Evolutionary conservation across 1,284 basidiomycete species (phyloP), one percentile per base, ranked within the genome.

Genomic region (Phylloboletellus chloephorus): DNA sequence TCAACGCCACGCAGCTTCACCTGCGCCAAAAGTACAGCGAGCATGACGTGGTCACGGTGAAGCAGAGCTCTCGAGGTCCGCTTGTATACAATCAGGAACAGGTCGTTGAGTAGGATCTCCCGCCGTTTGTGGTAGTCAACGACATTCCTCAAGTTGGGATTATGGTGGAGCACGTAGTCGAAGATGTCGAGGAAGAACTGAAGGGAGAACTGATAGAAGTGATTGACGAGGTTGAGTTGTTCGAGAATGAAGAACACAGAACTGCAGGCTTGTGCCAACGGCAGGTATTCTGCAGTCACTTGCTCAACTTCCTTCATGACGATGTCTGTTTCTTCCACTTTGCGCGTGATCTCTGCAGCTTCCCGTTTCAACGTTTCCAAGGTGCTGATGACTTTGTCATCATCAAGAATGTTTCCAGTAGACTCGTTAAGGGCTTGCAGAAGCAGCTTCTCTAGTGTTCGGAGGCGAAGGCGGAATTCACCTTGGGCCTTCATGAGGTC

Each of bases 191-290:
- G 79, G 84, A 98, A 99, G 74, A 96, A 98, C 30, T 78, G 83
- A 38, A 99, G 76, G 1, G 95, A 98, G 73, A 98, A 99, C 63
- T 98, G 92, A 63, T 99, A 99, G 71, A 98, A 98, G 67, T 98
- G 95, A 58, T 96, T 92, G 67, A 98, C 80, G 39, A 88, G 74
- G 56, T 92, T 86, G 37, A 98, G 76, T 58, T 97, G 94, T 59
- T 98, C 94, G 49, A 99, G 73, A 41, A 96, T 87, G 67, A 99
- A 99, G 78, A 94, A 99, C 38, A 98, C 84, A 2, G 92, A 84
- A 59, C 93, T 96, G 73, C 94, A 97, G 2, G 94, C 93, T 59
- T 95, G 91, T 0, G 96, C 95, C 34, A 99, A 69, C 4, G 95
- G 91, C 10, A 95, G 73, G 61, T 98, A 99, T 63, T 97, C 91